Percentiles rank a stretch among this genome's conserved stretches.
These are phyloP conservation scores for Ramularia collo-cygni DNA, from an alignment of 2,329 filamentous ascomycete species.

Conservation along the genomic window DNA sequence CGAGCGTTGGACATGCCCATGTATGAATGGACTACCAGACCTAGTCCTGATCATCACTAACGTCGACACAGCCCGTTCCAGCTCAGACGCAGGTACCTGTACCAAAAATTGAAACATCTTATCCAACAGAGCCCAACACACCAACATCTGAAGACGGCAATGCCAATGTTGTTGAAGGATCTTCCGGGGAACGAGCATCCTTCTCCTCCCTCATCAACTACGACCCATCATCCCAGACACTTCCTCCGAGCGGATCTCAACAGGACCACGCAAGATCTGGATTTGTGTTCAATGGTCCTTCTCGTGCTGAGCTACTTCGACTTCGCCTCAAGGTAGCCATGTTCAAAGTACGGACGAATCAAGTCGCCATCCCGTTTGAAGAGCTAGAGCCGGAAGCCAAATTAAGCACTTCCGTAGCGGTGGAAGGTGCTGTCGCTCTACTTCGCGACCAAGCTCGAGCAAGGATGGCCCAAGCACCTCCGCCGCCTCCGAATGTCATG, in stretches of 20 bases:
- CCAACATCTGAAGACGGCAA: constrained; percentile 20
- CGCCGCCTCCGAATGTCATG: no score
- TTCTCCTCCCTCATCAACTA: constrained; percentile 46
- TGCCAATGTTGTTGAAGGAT: no score
- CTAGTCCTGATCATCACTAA: no score
- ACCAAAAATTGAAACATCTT: constrained; percentile 13
- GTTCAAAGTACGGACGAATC: constrained; percentile 70
- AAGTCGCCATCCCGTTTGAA: constrained; percentile 59
- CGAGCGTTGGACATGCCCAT: no score
- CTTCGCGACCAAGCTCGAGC: constrained; percentile 17
- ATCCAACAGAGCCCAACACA: constrained; percentile 24
- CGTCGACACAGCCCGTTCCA: background rate
- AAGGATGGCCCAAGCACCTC: background rate
- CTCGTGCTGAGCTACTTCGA: constrained; percentile 54
- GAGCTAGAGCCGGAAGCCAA: constrained; percentile 38
- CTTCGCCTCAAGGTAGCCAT: constrained; percentile 64
- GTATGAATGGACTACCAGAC: no score
- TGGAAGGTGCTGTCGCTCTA: constrained; percentile 24
- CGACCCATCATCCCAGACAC: constrained; percentile 36
- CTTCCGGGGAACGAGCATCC: constrained; percentile 32
- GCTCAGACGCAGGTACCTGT: no score
- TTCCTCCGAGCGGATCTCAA: no score
- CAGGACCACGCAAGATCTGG: constrained; percentile 8
- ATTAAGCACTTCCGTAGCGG: constrained; percentile 2
- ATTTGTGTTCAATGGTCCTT: constrained; percentile 29